Evolutionary conservation across 1,284 basidiomycete genomes (phyloP).

Genomic region (Ustilago sp.): DNA sequence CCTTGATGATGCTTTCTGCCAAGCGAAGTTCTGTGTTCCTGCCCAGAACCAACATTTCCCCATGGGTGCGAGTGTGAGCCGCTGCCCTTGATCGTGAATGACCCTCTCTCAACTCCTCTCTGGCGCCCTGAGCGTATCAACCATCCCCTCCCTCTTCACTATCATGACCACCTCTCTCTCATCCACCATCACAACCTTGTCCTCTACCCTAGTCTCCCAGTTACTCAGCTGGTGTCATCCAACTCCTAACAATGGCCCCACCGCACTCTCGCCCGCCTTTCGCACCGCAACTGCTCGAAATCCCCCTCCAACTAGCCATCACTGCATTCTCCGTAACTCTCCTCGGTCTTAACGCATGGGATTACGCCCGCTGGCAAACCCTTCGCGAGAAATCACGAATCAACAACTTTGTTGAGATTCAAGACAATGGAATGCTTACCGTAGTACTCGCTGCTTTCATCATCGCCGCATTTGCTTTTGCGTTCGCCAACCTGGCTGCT

Average conservation of each 20-base stretch:
- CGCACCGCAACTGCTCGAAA: constrained; percentile 52
- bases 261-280: constrained; percentile 44
- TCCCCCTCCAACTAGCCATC: constrained; percentile 53
- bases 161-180: not conserved
- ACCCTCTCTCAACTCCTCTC: not conserved
- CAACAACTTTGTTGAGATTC: constrained; percentile 42
- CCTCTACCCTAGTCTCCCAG: not conserved
- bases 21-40: constrained; percentile 4
- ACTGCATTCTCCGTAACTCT: constrained; percentile 55
- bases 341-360: constrained; percentile 51
- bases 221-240: not conserved
- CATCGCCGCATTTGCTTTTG: constrained; percentile 46
- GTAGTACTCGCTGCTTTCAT: constrained; percentile 54
- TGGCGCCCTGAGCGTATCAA: not conserved
- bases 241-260: constrained; percentile 26
- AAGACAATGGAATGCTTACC: constrained; percentile 50
- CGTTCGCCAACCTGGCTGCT: constrained; percentile 44
- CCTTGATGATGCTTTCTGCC: not conserved
- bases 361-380: constrained; percentile 44
- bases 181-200: not conserved
- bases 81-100: not conserved
- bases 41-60: constrained; percentile 9
- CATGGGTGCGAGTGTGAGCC: constrained; percentile 1
- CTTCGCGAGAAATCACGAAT: constrained; percentile 28
- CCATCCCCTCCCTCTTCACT: not conserved